A percentile compares a stretch with the other conserved stretches of the same genome.
phyloP scores from a whole-genome alignment of 805 yeast genomes.

The Wickerhamiella hasegawae region DNA sequence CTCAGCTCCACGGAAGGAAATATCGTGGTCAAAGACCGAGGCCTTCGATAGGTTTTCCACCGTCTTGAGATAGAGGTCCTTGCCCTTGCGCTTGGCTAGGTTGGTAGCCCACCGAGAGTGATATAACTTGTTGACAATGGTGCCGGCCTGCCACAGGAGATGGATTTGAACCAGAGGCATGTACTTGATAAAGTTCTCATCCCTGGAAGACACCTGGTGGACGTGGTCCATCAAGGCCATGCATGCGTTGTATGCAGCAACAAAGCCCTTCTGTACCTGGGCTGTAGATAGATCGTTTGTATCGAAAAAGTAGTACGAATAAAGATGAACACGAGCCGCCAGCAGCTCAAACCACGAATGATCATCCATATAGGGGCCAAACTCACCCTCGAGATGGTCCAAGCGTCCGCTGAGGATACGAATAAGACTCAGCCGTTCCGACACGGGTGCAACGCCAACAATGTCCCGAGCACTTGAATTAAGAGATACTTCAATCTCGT shows the following conservation, averaged over 20 bases:
- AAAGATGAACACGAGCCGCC: conserved; percentile 64
- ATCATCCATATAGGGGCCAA: conserved; percentile 38
- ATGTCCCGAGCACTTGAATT: conserved; percentile 55
- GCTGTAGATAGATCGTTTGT: conserved; percentile 22
- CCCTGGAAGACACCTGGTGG: conserved; percentile 39
- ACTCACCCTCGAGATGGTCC: conserved; percentile 54
- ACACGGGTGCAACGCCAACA: conserved; percentile 45
- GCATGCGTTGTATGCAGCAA: conserved; percentile 67
- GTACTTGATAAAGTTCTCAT: conserved; percentile 50
- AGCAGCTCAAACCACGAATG: conserved; percentile 52
- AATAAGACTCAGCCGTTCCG: conserved; percentile 61
- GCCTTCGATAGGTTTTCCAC: conserved; percentile 48
- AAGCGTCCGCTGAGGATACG: conserved; percentile 55
- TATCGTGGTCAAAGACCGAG: conserved; percentile 77
- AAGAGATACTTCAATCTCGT: conserved; percentile 64
- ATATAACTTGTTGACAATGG: conserved; percentile 60
- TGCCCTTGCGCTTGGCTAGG: conserved; percentile 58
- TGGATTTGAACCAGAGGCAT: conserved; percentile 65
- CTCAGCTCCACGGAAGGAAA: conserved; percentile 84
- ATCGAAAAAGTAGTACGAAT: conserved; percentile 59
- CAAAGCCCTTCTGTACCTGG: conserved; percentile 57
- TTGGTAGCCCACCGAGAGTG: conserved; percentile 58
- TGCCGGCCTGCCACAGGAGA: conserved; percentile 83
- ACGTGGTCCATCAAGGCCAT: conserved; percentile 55
- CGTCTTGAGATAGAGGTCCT: conserved; percentile 28